A percentile compares a stretch with the other conserved stretches of the same genome.
phyloP scores from a whole-genome alignment of 73 alveolate species.

The Diophrys appendiculata region DNA sequence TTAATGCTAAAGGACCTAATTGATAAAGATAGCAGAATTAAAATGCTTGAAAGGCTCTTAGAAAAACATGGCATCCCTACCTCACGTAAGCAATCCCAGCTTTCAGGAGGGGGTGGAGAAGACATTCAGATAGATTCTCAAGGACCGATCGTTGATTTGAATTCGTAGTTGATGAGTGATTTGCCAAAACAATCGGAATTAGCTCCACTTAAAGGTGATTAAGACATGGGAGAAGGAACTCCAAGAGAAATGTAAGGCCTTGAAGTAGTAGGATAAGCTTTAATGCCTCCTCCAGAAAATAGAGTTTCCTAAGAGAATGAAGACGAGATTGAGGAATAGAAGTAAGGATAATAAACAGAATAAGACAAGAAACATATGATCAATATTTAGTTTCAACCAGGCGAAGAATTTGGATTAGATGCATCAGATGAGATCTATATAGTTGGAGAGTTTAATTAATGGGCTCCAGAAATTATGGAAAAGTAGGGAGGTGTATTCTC shows the following conservation, averaged over 20 bases:
- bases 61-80: too few species aligned
- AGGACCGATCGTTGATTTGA: too few species aligned
- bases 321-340: background rate
- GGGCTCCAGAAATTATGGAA: slow-evolving; percentile 52
- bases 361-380: too few species aligned
- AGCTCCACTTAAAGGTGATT: too few species aligned
- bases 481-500: background rate
- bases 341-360: too few species aligned
- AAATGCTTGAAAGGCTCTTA: background rate
- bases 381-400: too few species aligned
- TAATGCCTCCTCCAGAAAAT: background rate
- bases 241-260: background rate
- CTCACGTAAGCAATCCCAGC: background rate
- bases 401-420: too few species aligned
- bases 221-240: background rate
- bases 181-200: too few species aligned
- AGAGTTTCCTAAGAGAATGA: background rate
- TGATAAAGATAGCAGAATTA: slow-evolving; percentile 6
- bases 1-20: background rate
- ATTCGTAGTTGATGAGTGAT: too few species aligned
- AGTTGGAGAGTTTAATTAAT: slow-evolving; percentile 53
- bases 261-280: background rate
- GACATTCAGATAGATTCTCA: background rate
- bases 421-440: too few species aligned
- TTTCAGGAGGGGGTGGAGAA: slow-evolving; percentile 1